phyloP scores from a whole-genome alignment of 805 yeast species.

The Wickerhamomyces silvicola region DNA sequence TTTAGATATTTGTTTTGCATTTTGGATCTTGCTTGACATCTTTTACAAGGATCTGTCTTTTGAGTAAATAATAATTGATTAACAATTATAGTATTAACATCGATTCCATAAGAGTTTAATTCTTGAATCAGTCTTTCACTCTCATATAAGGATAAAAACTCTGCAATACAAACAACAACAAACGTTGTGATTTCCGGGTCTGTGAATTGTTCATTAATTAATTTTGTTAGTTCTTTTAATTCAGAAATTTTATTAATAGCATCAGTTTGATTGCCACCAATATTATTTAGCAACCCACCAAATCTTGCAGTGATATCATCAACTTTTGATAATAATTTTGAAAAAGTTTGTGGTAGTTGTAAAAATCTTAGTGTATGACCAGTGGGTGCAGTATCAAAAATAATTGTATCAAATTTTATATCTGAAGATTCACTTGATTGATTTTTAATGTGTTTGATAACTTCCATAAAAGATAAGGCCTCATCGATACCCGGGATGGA shows the following conservation, averaged over 20 bases:
- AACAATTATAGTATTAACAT: conserved; percentile 92
- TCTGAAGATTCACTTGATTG: conserved; percentile 41
- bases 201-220: conserved; percentile 91
- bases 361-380: conserved; percentile 95
- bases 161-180: conserved; percentile 96
- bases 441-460: conserved; percentile 88
- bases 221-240: conserved; percentile 72
- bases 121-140: conserved; percentile 98
- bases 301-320: conserved; percentile 78
- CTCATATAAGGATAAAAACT: conserved; percentile 90
- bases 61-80: conserved; percentile 90
- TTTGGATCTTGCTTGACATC: conserved; percentile 89
- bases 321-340: conserved; percentile 79
- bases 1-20: conserved; percentile 94
- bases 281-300: conserved; percentile 81
- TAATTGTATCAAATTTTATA: conserved; percentile 73
- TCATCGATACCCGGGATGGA: conserved; percentile 98
- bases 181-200: conserved; percentile 94
- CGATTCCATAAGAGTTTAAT: conserved; percentile 89
- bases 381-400: conserved; percentile 99
- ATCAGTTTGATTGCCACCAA: conserved; percentile 69
- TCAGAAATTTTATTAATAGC: conserved; percentile 74
- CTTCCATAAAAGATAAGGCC: conserved; percentile 96
- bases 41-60: conserved; percentile 67
- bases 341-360: conserved; percentile 89